These are phyloP conservation scores for Quaeritorhiza haematococci DNA, from an alignment of 371 early-diverging fungal genomes.

Conservation along the genomic window DNA sequence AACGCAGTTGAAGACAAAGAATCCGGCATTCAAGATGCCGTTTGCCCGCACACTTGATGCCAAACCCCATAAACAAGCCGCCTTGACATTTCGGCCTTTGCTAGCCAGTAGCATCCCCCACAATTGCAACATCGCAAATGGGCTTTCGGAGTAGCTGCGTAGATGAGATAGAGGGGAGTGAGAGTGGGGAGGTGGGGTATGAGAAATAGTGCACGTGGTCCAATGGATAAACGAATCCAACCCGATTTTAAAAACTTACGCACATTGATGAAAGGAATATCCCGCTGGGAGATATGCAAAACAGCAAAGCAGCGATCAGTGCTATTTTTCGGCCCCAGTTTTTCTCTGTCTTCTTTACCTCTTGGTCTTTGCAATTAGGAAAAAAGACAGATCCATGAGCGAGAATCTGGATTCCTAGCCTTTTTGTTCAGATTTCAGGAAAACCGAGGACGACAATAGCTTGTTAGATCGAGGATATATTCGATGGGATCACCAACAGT, in stretches of 20 bases:
- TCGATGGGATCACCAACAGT: too few relatives aligned
- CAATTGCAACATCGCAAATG: slow-evolving; percentile 78
- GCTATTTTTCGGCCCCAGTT: slow-evolving; percentile 40
- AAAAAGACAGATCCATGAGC: slow-evolving; percentile 1
- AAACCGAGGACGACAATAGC: too few relatives aligned
- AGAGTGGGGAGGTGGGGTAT: background rate
- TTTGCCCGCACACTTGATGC: slow-evolving; percentile 73
- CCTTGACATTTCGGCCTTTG: slow-evolving; percentile 40
- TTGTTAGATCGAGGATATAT: background rate
- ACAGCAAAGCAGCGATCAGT: slow-evolving; percentile 63
- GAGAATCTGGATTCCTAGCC: slow-evolving; percentile 11
- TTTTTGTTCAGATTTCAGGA: too few relatives aligned
- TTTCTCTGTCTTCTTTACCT: background rate
- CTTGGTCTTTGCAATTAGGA: slow-evolving; percentile 5
- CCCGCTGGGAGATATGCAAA: slow-evolving; percentile 69
- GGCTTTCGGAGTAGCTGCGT: slow-evolving; percentile 73
- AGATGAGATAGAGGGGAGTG: background rate
- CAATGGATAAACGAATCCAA: background rate
- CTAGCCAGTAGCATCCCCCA: slow-evolving; percentile 62
- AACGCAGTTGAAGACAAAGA: slow-evolving; percentile 62
- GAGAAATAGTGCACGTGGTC: background rate
- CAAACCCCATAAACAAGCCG: slow-evolving; percentile 59
- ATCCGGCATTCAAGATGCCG: slow-evolving; percentile 74
- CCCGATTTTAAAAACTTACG: slow-evolving; percentile 2
- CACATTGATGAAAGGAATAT: slow-evolving; percentile 85